Percentiles rank a stretch among this genome's conserved stretches.
Evolutionary conservation across 202 grass and related monocot species (phyloP).

Genomic region (Setaria italica): DNA sequence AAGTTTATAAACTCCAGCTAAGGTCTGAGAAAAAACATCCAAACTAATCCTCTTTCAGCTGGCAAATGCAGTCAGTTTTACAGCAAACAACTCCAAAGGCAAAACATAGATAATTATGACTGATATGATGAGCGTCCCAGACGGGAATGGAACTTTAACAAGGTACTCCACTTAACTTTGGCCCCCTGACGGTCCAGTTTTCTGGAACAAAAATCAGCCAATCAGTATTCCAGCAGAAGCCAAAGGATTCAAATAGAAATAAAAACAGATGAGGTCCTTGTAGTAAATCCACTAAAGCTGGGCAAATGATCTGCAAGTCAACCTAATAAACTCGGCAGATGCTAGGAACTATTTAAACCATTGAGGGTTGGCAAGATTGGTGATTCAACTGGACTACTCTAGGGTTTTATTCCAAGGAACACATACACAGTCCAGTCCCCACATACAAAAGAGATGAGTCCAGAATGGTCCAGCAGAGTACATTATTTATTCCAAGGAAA

Average conservation of each 20-base stretch:
- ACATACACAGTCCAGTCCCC: background rate
- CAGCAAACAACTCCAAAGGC: background rate
- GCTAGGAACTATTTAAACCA: background rate
- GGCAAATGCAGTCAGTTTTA: background rate
- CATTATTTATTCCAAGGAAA: constrained; percentile 14
- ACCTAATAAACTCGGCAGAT: background rate
- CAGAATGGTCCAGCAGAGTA: background rate
- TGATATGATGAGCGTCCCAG: background rate
- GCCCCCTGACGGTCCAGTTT: background rate
- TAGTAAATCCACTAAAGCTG: background rate
- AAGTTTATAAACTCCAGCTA: background rate
- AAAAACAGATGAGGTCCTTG: background rate
- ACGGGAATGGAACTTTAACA: background rate
- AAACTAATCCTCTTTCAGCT: background rate
- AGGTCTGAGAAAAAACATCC: background rate
- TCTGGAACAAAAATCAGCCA: background rate
- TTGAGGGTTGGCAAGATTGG: background rate
- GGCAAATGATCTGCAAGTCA: background rate
- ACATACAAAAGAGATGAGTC: background rate
- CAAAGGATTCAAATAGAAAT: background rate
- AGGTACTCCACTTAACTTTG: background rate
- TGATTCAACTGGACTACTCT: background rate
- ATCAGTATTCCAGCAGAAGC: constrained; percentile 6
- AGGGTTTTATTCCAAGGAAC: background rate
- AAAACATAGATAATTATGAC: background rate